Base-by-base conservation (phyloP, 495 filamentous ascomycete species). In the Hamigera avellanea region DNA sequence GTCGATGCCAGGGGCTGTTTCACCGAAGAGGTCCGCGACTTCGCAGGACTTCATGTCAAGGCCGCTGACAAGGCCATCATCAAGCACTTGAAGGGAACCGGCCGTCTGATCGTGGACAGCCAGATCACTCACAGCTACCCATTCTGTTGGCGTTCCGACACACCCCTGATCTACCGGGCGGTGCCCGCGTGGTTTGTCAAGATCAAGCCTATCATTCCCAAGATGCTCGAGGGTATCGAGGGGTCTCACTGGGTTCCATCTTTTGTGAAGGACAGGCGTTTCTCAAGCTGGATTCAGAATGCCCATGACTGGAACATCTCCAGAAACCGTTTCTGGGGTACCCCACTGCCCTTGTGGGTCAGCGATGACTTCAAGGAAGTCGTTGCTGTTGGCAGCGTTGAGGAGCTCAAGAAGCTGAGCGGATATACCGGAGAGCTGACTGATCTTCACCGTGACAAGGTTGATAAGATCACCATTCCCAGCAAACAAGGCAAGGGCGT, bases 301-400 rank as follows among this genome's bases (percentile, higher is more conserved):
- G 86, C 91, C n/a, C 77, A 83, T 28, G 91, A 98, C 61, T 98
- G 91, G 91, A 95, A 95, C 56, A 80, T 98, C 26, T 93, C 86
- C 31, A 73, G 91, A 27, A 95, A 94, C 57, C 75, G 91, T 36
- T 98, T 94, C 59, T 98, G 91, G 91, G 91, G 91, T 41, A 96
- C 91, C 1, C 91, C 91, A 0, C 73, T 98, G 19, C 91, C 91
- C 0, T 49, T 96, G 27, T 98, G 91, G 91, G 78, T 83, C 1
- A 93, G 80, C 57, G 83, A 91, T 26, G 88, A 95, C 53, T 61
- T 76, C 46, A 78, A 84, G 44, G 91, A 98, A 57, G 64, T 81
- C 37, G 76, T 98, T 25, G 93, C 88, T 53, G 64, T 96, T 33
- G 86, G 88, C 29, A 93, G 86, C 48, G 70, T 88, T 8, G 73